Base-by-base conservation (phyloP, 345 rosid species). In the Reutealis trisperma region DNA sequence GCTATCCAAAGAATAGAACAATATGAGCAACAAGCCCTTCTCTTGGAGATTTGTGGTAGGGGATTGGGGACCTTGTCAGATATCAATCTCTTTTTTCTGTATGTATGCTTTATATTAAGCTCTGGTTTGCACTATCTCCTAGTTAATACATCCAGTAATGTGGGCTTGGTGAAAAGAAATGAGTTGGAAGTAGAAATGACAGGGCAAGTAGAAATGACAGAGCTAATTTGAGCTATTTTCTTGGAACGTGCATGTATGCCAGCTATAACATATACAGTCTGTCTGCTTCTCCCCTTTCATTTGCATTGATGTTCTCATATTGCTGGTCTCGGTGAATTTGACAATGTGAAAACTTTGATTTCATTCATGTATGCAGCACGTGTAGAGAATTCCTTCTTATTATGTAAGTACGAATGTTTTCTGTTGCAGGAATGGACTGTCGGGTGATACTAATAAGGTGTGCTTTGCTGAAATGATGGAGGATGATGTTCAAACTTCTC, bases 391-490 rank as follows among this genome's bases (percentile, higher is more conserved):
- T 57, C 14, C 32, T 60, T 64, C n/a, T 70, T 52, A 52, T 69
- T 22, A 19, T 12, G 21, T 37, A 34, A 6, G 57, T 44, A 14
- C 68, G 47, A 16, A 54, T 63, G 27, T 30, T 70, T 80, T 67
- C 73, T 76, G 73, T 79, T 84, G 80, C 91, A 92, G 99, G 90
- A 96, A 94, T 87, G 99, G 98, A 60, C 84, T 96, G 78, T 73
- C 94, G 6, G 82, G 67, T 62, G 97, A 92, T 67, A 90, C 62
- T 86, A 77, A 77, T 65, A 96, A 92, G 80, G 73, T 86, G 51
- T 83, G 96, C 67, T 92, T 87, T 73, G 95, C 99, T 69, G 99
- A 93, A 85, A 96, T 96, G 99, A 93, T 96, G 98, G 90, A 94
- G 8, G 99, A 96, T 83, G 99, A 96, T 85, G 88, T 79, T 19